Conservation (phyloP, 2,329 filamentous ascomycete species). For the Xylaria digitata region DNA sequence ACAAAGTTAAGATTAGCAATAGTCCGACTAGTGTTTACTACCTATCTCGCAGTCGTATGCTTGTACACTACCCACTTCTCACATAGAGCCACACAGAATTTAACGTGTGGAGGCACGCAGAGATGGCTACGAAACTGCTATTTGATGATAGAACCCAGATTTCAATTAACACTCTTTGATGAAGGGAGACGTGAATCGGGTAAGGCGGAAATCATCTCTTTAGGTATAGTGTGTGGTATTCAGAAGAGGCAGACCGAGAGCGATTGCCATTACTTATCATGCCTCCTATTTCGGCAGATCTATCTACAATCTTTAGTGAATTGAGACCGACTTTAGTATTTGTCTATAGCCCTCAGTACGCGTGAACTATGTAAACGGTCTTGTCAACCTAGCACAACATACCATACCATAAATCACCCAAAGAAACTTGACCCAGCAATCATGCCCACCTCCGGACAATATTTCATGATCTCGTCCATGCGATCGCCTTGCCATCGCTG, state of each 20-base stretch:
- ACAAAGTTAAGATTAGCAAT: conserved; percentile 2
- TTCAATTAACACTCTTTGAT: background rate
- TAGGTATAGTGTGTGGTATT: too few relatives aligned
- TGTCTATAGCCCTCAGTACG: background rate
- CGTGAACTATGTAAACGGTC: background rate
- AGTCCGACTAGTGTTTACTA: conserved; percentile 4
- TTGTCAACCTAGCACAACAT: background rate
- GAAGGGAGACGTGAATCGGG: background rate
- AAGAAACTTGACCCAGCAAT: conserved; percentile 37
- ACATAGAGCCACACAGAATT: too few relatives aligned
- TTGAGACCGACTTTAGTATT: too few relatives aligned
- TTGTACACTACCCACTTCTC: too few relatives aligned
- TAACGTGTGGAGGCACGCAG: too few relatives aligned
- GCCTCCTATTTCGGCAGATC: too few relatives aligned
- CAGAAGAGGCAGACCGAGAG: background rate
- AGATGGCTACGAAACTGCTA: background rate
- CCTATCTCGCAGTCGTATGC: background rate
- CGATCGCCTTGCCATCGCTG: conserved; percentile 41
- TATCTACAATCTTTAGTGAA: too few relatives aligned
- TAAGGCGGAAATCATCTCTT: background rate
- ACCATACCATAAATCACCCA: conserved; percentile 1
- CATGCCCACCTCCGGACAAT: conserved; percentile 49
- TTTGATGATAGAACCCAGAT: background rate
- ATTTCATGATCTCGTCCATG: conserved; percentile 45
- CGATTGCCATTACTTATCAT: too few relatives aligned